Percentiles rank a stretch among this genome's conserved stretches.
These are phyloP conservation scores for Podospora didyma DNA, from an alignment of 495 filamentous ascomycete species.

Conservation along the genomic window DNA sequence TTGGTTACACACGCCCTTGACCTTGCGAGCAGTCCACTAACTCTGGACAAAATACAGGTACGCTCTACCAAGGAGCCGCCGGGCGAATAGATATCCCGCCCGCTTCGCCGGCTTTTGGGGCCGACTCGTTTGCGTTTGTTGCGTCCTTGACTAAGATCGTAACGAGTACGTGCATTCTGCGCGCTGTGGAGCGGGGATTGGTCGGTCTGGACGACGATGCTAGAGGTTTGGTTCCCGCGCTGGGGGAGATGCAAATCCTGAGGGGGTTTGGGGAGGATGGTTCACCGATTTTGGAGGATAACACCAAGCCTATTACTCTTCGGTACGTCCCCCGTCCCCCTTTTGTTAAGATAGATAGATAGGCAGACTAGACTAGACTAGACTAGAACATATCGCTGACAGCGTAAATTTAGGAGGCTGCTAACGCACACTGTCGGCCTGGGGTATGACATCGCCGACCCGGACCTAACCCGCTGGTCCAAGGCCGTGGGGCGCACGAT, in stretches of 20 bases:
- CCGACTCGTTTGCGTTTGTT: slow-evolving; percentile 48
- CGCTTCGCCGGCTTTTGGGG: slow-evolving; percentile 24
- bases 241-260: slow-evolving; percentile 20
- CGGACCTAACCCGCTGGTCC: slow-evolving; percentile 22
- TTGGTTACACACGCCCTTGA: too few relatives aligned
- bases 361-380: slow-evolving; percentile 7
- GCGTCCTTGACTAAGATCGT: slow-evolving; percentile 30
- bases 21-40: neutral
- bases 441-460: slow-evolving; percentile 22
- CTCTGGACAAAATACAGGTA: slow-evolving; percentile 3
- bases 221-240: slow-evolving; percentile 18
- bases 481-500: slow-evolving; percentile 15
- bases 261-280: slow-evolving; percentile 18
- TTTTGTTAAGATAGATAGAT: neutral
- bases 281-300: slow-evolving; percentile 24
- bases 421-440: slow-evolving; percentile 31
- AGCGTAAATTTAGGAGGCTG: too few relatives aligned
- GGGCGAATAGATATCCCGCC: slow-evolving; percentile 15
- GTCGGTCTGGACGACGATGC: slow-evolving; percentile 23
- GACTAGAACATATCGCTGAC: too few relatives aligned
- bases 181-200: slow-evolving; percentile 19
- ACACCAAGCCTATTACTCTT: slow-evolving; percentile 22
- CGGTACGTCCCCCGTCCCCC: slow-evolving; percentile 7
- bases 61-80: slow-evolving; percentile 21
- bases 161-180: slow-evolving; percentile 20